A percentile compares a stretch with the other conserved stretches of the same genome.
phyloP scores from a whole-genome alignment of 202 grass and related monocot species.

The Setaria viridis region DNA sequence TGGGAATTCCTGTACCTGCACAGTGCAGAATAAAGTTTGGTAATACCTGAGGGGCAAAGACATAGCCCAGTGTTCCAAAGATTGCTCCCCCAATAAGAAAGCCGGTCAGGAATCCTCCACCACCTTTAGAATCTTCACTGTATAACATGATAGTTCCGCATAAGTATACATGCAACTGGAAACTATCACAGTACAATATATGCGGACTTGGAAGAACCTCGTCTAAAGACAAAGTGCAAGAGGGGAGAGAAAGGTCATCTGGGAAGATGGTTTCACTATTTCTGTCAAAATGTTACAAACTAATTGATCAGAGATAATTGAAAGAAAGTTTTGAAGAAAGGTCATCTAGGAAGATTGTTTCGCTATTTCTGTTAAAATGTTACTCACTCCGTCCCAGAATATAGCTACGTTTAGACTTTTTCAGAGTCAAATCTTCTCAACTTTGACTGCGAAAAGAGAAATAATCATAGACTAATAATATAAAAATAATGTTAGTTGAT shows the following conservation, averaged over 20 bases:
- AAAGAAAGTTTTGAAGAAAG: too few species aligned
- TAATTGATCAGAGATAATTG: neutral
- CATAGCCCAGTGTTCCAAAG: conserved; percentile 72
- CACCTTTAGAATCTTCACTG: conserved; percentile 70
- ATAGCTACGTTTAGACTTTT: too few species aligned
- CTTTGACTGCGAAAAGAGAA: too few species aligned
- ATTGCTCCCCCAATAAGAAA: conserved; percentile 75
- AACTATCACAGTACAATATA: conserved; percentile 10
- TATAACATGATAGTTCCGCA: neutral
- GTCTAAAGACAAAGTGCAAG: neutral
- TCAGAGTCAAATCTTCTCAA: too few species aligned
- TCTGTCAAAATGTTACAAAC: neutral
- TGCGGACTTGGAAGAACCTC: neutral
- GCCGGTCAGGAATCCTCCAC: conserved; percentile 65
- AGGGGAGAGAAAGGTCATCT: neutral
- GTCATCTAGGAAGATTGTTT: neutral
- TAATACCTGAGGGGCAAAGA: conserved; percentile 70
- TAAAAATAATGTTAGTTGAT: too few species aligned
- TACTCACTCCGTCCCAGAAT: too few species aligned
- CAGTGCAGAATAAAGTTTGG: neutral
- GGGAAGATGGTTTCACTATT: neutral
- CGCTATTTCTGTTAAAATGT: neutral
- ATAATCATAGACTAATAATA: too few species aligned
- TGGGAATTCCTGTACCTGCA: neutral
- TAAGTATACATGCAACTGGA: conserved; percentile 9